These are phyloP conservation scores for Knoxdaviesia capensis DNA, from an alignment of 2,329 filamentous ascomycete species.

Conservation along the genomic window DNA sequence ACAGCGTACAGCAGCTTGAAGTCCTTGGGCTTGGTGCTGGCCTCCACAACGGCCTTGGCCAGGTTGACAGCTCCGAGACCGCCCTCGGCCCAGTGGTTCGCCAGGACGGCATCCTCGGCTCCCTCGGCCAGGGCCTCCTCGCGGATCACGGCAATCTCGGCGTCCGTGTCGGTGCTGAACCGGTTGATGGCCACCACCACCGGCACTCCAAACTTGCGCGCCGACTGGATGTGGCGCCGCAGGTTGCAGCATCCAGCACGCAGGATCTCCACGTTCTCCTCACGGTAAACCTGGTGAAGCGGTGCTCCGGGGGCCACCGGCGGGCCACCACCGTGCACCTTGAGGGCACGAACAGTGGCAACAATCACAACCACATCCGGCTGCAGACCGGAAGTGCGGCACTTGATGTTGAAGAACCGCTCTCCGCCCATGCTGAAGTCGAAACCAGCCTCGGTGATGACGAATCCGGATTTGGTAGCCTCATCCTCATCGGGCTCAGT, in stretches of 20 bases:
- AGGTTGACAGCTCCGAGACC: slow-evolving; percentile 79
- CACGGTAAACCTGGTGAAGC: slow-evolving; percentile 72
- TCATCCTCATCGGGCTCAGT: slow-evolving; percentile 84
- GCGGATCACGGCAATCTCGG: slow-evolving; percentile 72
- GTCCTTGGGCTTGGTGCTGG: slow-evolving; percentile 65
- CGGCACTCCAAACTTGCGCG: slow-evolving; percentile 71
- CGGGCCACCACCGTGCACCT: slow-evolving; percentile 93
- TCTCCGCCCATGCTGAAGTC: slow-evolving; percentile 99
- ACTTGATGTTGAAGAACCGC: slow-evolving; percentile 99
- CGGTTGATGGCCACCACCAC: slow-evolving; percentile 96
- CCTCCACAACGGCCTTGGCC: slow-evolving; percentile 67
- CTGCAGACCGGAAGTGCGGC: slow-evolving; percentile 76
- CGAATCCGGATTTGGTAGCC: slow-evolving; percentile 67
- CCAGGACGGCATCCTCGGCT: slow-evolving; percentile 79
- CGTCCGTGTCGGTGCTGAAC: slow-evolving; percentile 83
- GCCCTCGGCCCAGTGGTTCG: slow-evolving; percentile 94
- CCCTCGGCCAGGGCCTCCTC: slow-evolving; percentile 85
- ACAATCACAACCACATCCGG: slow-evolving; percentile 92
- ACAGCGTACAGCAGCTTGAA: slow-evolving; percentile 63
- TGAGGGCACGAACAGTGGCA: slow-evolving; percentile 83
- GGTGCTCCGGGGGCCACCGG: slow-evolving; percentile 74
- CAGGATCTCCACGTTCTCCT: slow-evolving; percentile 84
- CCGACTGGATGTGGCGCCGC: slow-evolving; percentile 86
- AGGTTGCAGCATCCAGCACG: slow-evolving; percentile 84
- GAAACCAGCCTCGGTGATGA: slow-evolving; percentile 92